A percentile compares a stretch with the other conserved stretches of the same genome.
These are phyloP conservation scores for Sequoia sempervirens DNA, from an alignment of 75 land plant genomes.

Conservation along the genomic window DNA sequence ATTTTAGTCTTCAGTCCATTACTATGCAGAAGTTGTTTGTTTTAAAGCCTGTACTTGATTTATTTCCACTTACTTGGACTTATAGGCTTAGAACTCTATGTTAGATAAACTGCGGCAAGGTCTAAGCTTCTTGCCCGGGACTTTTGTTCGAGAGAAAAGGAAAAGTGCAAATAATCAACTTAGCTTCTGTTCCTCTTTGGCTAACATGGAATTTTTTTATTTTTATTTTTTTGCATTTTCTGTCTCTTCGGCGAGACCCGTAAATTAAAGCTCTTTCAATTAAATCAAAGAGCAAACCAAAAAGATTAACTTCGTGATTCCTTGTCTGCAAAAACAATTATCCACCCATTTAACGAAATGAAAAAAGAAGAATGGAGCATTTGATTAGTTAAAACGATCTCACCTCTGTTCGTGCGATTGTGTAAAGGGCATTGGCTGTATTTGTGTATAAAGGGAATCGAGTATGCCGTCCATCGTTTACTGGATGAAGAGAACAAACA, in stretches of 20 bases:
- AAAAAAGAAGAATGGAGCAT: not conserved
- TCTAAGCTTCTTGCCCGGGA: not conserved
- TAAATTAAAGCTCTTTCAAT: not conserved
- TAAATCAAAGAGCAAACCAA: not conserved
- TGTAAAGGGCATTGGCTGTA: conserved; percentile 75
- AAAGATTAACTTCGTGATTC: not conserved
- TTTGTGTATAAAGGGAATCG: conserved; percentile 58
- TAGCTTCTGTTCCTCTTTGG: not conserved
- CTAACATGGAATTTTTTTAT: not conserved
- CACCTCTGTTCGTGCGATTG: conserved; percentile 78
- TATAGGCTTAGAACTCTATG: not conserved
- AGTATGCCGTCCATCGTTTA: conserved; percentile 68
- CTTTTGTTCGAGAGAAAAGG: not conserved
- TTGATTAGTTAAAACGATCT: not conserved
- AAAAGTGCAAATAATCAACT: not conserved
- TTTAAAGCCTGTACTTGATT: not conserved
- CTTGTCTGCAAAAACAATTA: not conserved
- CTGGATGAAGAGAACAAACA: conserved; percentile 22
- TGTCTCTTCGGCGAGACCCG: not conserved
- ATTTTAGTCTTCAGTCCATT: not conserved
- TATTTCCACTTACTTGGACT: not conserved
- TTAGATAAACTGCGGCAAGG: not conserved
- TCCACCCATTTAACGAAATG: not conserved
- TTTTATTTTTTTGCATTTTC: too few species aligned
- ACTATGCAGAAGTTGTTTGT: not conserved